Evolutionary conservation across 2,329 filamentous ascomycete genomes (phyloP).

Genomic region (Fusarium praegraminearum): DNA sequence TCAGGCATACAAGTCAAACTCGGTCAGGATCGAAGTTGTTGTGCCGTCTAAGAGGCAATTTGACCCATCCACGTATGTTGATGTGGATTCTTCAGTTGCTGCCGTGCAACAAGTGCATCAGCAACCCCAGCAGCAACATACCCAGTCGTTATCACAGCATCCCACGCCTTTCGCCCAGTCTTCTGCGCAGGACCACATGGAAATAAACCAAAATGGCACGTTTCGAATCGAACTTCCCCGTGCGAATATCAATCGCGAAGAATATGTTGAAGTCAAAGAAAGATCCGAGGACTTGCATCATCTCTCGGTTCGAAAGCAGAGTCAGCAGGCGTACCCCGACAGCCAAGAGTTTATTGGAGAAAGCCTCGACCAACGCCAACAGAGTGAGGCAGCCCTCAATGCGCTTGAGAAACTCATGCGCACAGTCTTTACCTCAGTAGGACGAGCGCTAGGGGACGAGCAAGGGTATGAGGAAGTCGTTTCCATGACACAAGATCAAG

Average conservation of each 20-base stretch:
- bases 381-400: conserved; percentile 79
- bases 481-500: conserved; percentile 67
- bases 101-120: conserved; percentile 25
- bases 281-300: conserved; percentile 60
- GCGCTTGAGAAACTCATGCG: conserved; percentile 77
- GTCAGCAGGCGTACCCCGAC: conserved; percentile 61
- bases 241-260: conserved; percentile 62
- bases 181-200: not conserved
- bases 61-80: conserved; percentile 54
- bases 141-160: conserved; percentile 19
- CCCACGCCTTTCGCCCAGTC: conserved; percentile 16
- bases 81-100: conserved; percentile 44
- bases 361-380: conserved; percentile 82
- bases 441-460: conserved; percentile 70
- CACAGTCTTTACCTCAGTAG: conserved; percentile 82
- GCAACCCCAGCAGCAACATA: conserved; percentile 14
- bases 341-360: conserved; percentile 69
- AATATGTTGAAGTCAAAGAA: conserved; percentile 64
- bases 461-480: conserved; percentile 67
- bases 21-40: conserved; percentile 60
- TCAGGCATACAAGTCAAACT: conserved; percentile 53
- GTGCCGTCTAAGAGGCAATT: conserved; percentile 60
- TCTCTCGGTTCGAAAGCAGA: conserved; percentile 66
- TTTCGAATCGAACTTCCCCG: conserved; percentile 64
- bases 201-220: conserved; percentile 36